Percentiles rank a stretch among this genome's conserved stretches.
Evolutionary conservation across 106 monocot genomes (phyloP).

Genomic region (Acorus calamus): DNA sequence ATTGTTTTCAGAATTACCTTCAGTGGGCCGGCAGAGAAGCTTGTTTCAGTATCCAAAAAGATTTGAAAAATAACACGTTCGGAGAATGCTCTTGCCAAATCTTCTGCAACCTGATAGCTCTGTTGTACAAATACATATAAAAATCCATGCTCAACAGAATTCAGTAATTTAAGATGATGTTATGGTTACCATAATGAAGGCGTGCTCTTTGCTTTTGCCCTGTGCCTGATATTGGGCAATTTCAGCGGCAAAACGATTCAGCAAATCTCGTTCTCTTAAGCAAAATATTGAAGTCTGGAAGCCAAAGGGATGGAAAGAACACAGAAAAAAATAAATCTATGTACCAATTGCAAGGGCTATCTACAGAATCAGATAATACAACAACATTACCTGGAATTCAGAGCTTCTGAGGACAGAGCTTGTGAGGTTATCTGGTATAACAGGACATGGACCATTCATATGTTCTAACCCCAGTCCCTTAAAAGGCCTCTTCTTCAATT

Average conservation of each 20-base stretch:
- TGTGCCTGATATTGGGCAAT: slow-evolving; percentile 47
- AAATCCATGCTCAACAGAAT: too few relatives aligned
- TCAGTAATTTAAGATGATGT: not conserved
- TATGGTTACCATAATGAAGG: slow-evolving; percentile 45
- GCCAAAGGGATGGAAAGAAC: not conserved
- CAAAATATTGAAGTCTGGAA: slow-evolving; percentile 55
- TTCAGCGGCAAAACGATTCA: slow-evolving; percentile 46
- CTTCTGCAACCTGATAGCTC: slow-evolving; percentile 83
- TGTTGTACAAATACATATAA: slow-evolving; percentile 9
- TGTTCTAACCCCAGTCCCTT: slow-evolving; percentile 85
- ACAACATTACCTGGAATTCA: slow-evolving; percentile 68
- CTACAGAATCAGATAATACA: not conserved
- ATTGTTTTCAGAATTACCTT: slow-evolving; percentile 35
- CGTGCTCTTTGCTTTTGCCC: slow-evolving; percentile 60
- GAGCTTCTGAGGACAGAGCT: slow-evolving; percentile 36
- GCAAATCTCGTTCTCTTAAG: slow-evolving; percentile 71
- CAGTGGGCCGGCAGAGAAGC: slow-evolving; percentile 29
- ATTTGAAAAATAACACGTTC: slow-evolving; percentile 56
- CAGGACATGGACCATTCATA: slow-evolving; percentile 68
- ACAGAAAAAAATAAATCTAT: not conserved
- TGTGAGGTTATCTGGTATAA: slow-evolving; percentile 49
- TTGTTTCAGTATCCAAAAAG: slow-evolving; percentile 38
- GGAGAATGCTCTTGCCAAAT: slow-evolving; percentile 72
- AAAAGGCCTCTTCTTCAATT: slow-evolving; percentile 61
- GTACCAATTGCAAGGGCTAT: not conserved